A percentile compares a stretch with the other conserved stretches of the same genome.
Evolutionary conservation across 1,139 yeast species (phyloP).

Genomic region (Hyphopichia burtonii): DNA sequence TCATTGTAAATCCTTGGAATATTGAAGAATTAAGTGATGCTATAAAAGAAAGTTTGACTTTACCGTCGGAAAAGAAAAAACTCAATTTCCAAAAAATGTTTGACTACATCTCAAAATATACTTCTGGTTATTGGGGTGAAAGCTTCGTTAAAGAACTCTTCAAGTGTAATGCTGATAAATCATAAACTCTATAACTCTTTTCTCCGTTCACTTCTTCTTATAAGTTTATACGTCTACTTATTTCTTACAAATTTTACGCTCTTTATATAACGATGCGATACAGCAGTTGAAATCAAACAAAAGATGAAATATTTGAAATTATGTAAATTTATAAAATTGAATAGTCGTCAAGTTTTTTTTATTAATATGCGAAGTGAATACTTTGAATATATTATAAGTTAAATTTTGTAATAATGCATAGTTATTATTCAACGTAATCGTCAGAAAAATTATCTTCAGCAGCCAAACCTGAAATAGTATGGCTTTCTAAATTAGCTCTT

Average conservation of each 20-base stretch:
- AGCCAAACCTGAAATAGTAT: slow-evolving; percentile 13
- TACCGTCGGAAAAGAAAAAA: slow-evolving; percentile 75
- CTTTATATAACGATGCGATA: background rate
- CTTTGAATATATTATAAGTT: background rate
- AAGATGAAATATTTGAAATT: background rate
- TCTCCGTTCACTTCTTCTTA: background rate
- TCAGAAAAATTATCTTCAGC: slow-evolving; percentile 6
- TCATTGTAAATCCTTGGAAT: slow-evolving; percentile 97
- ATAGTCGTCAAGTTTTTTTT: background rate
- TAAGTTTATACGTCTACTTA: background rate
- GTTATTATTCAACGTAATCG: slow-evolving; percentile 27
- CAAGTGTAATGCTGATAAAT: slow-evolving; percentile 28
- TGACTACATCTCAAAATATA: slow-evolving; percentile 84
- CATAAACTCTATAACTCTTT: background rate
- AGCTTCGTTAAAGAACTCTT: slow-evolving; percentile 85
- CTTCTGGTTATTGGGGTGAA: slow-evolving; percentile 97
- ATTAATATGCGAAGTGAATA: background rate
- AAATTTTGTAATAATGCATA: too few relatives aligned
- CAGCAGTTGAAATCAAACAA: background rate
- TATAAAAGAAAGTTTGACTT: slow-evolving; percentile 80
- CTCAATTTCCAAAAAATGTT: slow-evolving; percentile 81
- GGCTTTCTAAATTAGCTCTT: slow-evolving; percentile 31
- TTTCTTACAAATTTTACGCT: too few relatives aligned
- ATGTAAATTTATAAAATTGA: background rate
- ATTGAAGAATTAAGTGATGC: slow-evolving; percentile 90